Evolutionary conservation across 2,329 filamentous ascomycete genomes (phyloP), one percentile per base, ranked within the genome.

Genomic region (Chaetomiaceae sp.): DNA sequence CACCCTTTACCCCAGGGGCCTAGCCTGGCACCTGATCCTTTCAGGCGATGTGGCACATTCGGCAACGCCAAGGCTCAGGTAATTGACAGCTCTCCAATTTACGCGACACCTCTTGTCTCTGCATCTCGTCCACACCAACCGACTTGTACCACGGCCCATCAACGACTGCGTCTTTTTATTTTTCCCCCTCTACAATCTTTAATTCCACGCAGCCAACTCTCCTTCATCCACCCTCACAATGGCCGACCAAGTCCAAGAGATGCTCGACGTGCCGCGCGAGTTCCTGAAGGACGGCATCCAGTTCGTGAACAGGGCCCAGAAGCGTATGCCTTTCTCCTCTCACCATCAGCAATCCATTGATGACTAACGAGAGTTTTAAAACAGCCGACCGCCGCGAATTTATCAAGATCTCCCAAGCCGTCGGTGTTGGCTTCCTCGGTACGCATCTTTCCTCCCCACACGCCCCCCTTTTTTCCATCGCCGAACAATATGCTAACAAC

Each of bases 201-300:
- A 40, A 46, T 51, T 36, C 43, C 16, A 27, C 37, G 18, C 18
- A 42, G 16, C 33, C 23, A 48, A 20, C 48, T 47, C 21, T 11
- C 21, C 34, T 33, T 16, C 11, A 20, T 21, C 25, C 38, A 51
- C 44, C 44, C 33, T 37, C 69, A 73, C 63, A 67, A 84, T 84
- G 81, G 77, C 82, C 71, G 85, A 87, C 69, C 79, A 85, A 69
- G 70, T 88, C 64, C 82, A 87, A 71, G 83, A 87, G 68, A 74
- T 89, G 66, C 78, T 86, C 67, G 85, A 89, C 61, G 79, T 84
- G 67, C 84, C 83, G 64, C 75, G 76, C 67, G 82, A 86, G 71
- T 87, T 87, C 70, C 69, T 84, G 65, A 77, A 72, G 67, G 81
- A 84, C 58, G 81, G 81, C 65, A 74, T 80, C 55, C 79, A 83